phyloP scores from a whole-genome alignment of 116 monocot genomes.

The Iris pallida region DNA sequence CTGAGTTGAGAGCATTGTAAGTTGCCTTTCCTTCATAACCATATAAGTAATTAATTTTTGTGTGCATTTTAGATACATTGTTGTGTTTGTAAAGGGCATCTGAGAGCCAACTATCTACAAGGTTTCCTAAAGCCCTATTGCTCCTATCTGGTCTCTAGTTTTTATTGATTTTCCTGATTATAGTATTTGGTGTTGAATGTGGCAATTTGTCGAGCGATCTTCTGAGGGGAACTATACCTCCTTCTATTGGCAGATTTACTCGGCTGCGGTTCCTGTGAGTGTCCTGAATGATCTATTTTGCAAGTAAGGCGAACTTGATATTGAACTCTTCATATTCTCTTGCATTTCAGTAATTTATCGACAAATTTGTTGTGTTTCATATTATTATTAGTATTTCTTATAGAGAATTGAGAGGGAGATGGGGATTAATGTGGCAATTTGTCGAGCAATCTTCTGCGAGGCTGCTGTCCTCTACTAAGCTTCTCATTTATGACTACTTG shows the following conservation, averaged over 20 bases:
- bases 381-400: too few relatives aligned
- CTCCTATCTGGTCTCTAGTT: background rate
- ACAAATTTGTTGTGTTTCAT: too few relatives aligned
- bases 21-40: background rate
- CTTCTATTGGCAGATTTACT: constrained; percentile 59
- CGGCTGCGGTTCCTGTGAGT: constrained; percentile 82
- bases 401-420: constrained; percentile 89
- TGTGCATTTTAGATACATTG: background rate
- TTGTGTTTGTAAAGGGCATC: constrained; percentile 43
- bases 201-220: constrained; percentile 96
- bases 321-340: background rate
- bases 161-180: background rate
- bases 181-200: constrained; percentile 6
- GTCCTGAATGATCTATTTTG: background rate
- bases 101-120: constrained; percentile 85
- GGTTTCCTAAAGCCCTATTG: constrained; percentile 16
- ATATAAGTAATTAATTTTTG: background rate
- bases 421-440: too few relatives aligned
- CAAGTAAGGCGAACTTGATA: background rate
- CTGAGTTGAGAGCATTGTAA: constrained; percentile 74
- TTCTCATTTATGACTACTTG: constrained; percentile 89
- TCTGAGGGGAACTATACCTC: constrained; percentile 76
- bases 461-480: constrained; percentile 71
- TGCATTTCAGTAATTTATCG: constrained; percentile 68
- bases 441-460: too few relatives aligned